Conservation (phyloP, 2,329 filamentous ascomycete genomes). For the Diaporthe helianthi region DNA sequence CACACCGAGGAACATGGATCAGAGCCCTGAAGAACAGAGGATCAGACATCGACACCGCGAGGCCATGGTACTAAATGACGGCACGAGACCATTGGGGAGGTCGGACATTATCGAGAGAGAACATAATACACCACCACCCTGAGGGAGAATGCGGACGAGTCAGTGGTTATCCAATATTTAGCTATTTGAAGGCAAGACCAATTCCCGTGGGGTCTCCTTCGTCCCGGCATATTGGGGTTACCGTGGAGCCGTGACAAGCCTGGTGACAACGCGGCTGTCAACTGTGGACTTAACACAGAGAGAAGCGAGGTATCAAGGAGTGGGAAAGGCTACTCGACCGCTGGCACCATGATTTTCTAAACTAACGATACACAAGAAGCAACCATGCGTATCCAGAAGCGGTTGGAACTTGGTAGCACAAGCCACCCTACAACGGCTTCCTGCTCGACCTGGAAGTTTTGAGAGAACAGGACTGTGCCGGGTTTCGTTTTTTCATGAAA, state of each 20-base stretch:
- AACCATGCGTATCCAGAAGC: not conserved
- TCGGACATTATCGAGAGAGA: slow-evolving; percentile 80
- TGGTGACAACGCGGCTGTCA: not conserved
- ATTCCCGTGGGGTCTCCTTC: too few relatives aligned
- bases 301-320: not conserved
- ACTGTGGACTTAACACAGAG: not conserved
- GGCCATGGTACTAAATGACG: slow-evolving; percentile 90
- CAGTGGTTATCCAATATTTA: not conserved
- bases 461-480: not conserved
- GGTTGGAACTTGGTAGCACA: not conserved
- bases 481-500: not conserved
- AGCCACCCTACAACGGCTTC: not conserved
- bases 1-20: slow-evolving; percentile 53
- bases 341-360: not conserved
- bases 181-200: not conserved
- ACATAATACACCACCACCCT: slow-evolving; percentile 47
- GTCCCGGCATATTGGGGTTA: not conserved
- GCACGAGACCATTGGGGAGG: slow-evolving; percentile 74
- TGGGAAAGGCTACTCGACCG: not conserved
- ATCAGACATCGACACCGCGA: slow-evolving; percentile 79
- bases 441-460: not conserved
- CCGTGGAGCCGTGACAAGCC: not conserved
- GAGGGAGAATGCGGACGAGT: not conserved
- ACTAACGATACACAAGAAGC: not conserved
- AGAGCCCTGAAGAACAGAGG: slow-evolving; percentile 72